Evolutionary conservation across 2,329 filamentous ascomycete species (phyloP).

Genomic region (Botrytis galanthina): DNA sequence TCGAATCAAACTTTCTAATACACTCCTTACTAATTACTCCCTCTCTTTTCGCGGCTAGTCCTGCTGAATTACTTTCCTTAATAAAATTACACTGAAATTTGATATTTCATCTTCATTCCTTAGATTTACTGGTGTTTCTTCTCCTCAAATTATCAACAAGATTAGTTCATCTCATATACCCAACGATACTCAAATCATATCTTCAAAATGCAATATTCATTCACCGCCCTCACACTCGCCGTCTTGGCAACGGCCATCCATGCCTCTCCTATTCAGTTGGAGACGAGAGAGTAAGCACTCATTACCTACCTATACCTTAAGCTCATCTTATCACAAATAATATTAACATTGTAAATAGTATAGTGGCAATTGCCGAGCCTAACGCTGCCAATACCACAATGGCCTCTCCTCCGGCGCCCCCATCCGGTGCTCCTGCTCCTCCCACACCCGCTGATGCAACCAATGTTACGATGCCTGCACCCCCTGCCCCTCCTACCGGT

Average conservation of each 20-base stretch:
- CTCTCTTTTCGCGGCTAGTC: not conserved
- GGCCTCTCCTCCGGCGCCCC: not conserved
- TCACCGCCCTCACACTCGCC: not conserved
- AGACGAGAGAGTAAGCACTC: slow-evolving; percentile 4
- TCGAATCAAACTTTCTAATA: not conserved
- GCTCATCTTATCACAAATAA: not conserved
- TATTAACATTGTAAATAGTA: not conserved
- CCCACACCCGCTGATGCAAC: too few relatives aligned
- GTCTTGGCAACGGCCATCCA: not conserved
- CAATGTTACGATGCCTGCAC: not conserved
- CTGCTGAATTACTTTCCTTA: slow-evolving; percentile 4
- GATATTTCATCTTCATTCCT: not conserved
- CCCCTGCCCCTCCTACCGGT: too few relatives aligned
- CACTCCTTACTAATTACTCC: not conserved
- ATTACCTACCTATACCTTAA: not conserved
- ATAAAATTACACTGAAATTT: not conserved
- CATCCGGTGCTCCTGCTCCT: not conserved
- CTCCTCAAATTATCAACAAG: not conserved
- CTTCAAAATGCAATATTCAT: not conserved
- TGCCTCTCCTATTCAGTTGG: not conserved
- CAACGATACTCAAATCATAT: not conserved
- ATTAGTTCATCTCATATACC: not conserved
- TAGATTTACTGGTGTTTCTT: not conserved
- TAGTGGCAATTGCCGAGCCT: not conserved
- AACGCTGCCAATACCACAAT: not conserved